Percentiles rank a stretch among this genome's conserved stretches.
Conservation (phyloP, 2,329 filamentous ascomycete species). For the Akanthomyces muscarius region DNA sequence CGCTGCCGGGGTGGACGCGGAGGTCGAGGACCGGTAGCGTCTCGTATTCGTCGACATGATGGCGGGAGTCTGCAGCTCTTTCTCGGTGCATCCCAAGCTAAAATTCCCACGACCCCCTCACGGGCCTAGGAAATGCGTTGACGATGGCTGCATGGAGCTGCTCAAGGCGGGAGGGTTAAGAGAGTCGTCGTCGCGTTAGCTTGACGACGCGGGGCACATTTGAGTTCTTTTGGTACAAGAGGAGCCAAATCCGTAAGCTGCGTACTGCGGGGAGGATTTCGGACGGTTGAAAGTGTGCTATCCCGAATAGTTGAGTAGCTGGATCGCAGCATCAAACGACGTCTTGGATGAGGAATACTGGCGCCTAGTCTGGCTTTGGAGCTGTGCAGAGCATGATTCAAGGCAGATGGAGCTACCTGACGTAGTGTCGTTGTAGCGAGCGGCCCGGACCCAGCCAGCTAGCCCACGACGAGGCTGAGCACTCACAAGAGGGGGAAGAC, state of each 20-base stretch:
- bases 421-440: slow-evolving; percentile 6
- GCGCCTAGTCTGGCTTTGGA: neutral
- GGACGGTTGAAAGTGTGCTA: too few species aligned
- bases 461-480: neutral
- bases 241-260: neutral
- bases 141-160: slow-evolving; percentile 13
- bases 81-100: slow-evolving; percentile 6
- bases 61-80: neutral
- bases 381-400: slow-evolving; percentile 1
- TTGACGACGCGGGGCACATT: slow-evolving; percentile 15
- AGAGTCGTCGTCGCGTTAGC: neutral
- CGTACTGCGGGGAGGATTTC: neutral
- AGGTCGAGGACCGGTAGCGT: slow-evolving; percentile 62
- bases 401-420: slow-evolving; percentile 9
- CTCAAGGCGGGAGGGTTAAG: neutral
- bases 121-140: slow-evolving; percentile 10
- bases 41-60: slow-evolving; percentile 49
- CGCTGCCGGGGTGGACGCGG: slow-evolving; percentile 49
- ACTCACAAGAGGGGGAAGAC: neutral
- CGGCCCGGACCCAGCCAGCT: neutral
- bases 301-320: neutral
- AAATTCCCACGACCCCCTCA: slow-evolving; percentile 5
- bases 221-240: neutral
- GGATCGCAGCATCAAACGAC: neutral
- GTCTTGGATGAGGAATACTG: neutral